Base-by-base conservation (phyloP, 257 asterid genomes). In the Galeopsis tetrahit region DNA sequence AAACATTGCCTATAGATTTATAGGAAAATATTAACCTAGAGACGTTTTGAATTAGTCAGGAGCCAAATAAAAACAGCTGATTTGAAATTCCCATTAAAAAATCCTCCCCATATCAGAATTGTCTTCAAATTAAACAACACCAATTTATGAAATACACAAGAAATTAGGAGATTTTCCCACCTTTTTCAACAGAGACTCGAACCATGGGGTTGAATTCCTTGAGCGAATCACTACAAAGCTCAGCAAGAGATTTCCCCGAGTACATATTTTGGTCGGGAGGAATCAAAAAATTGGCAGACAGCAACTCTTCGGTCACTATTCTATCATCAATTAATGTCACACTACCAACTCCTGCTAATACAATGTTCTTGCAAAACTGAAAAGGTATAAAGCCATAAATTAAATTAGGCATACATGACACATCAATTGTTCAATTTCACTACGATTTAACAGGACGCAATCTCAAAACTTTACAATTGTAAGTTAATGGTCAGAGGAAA, bases 121-220 rank as follows among this genome's bases (percentile, higher is more conserved):
- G 11, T 40, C 63, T 60, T 31, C 15, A 60, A 63, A 68, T 52
- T 70, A 35, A 62, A 11, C 42, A 64, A 21, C 33, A 38, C 11
- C 4, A 10, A 63, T 3, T 3, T 13, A 56, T 8, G 44, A 38
- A 10, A 34, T 14, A 42, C 48, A 48, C 17, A 8, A 36, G 72
- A 4, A 38, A 35, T n/a, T 46, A 40, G 36, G 40, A 17, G 49
- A 33, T 42, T 33, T 10, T 33, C 51, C 52, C 63, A 92, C 99
- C 99, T 87, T 86, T 81, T 63, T 87, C 82, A 70, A 90, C 94
- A 62, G 96, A 85, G 68, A 95, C 99, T 42, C 85, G 92, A 81
- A 95, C 99, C 99, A 92, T 95, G 53, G 97, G 96, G 75, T 95
- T 95, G 82, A 92, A 95, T 76, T 95, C 98, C 77, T 86, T 92